Evolutionary conservation across 2,329 filamentous ascomycete species (phyloP), one percentile per base, ranked within the genome.

Genomic region (Diaporthe sp.): DNA sequence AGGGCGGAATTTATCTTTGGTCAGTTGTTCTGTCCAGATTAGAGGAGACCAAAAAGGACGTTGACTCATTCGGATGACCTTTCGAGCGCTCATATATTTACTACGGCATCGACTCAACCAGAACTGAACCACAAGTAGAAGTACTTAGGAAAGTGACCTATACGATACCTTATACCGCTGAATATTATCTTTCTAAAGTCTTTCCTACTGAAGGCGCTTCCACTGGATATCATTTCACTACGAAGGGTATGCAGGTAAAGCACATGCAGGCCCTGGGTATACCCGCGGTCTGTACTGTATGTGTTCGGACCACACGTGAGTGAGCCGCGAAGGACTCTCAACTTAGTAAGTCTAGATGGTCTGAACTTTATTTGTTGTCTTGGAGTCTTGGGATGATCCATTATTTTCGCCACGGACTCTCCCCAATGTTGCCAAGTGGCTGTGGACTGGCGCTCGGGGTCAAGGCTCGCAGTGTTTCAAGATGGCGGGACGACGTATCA

Each of bases 401-500:
- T 49, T 7, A n/a, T 49, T 67, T 34, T 53, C 31, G 13, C 65
- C 49, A 42, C 65, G 34, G 65, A 70, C 46, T 42, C 65, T 28
- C 49, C 34, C 65, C 34, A 39, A 25, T 3, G 15, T 5, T 17
- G 31, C 31, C 34, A 53, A 68, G 46, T 68, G 46, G 65, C 49
- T 28, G 34, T 68, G 15, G 9, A 4, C 49, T 42, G 34, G 46
- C 7, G 65, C 34, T 70, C 25, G 46, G 49, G 31, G 46, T 55
- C 44, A 68, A 37, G 65, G 49, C 34, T 42, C n/a, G 49, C 49
- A 17, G 49, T 70, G 65, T 70, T 70, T 70, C 65, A 70, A 70
- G 49, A 70, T 42, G 34, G 65, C 65, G 49, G 65, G 65, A 70
- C 65, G 65, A 42, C 65, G 65, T 70, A 37, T 70, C 65, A 70